A percentile compares a stretch with the other conserved stretches of the same genome.
Conservation (phyloP, 2,329 filamentous ascomycete genomes). For the Biscogniauxia mediterranea region DNA sequence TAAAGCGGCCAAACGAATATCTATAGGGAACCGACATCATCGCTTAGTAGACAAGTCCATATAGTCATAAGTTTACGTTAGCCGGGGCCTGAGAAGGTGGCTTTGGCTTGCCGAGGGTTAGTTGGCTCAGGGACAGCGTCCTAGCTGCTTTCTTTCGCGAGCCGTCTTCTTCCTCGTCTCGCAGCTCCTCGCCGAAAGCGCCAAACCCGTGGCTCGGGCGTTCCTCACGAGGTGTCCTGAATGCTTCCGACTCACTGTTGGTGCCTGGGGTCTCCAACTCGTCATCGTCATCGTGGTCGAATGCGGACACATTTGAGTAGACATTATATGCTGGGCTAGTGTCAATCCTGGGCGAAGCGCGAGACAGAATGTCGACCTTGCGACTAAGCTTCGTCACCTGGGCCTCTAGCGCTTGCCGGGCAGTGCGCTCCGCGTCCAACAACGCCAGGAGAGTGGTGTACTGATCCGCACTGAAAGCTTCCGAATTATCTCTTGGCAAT, state of each 20-base stretch:
- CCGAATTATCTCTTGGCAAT: slow-evolving; percentile 34
- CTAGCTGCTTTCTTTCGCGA: slow-evolving; percentile 55
- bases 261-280: slow-evolving; percentile 25
- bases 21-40: not conserved
- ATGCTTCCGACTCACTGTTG: slow-evolving; percentile 44
- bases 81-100: slow-evolving; percentile 20
- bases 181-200: slow-evolving; percentile 43
- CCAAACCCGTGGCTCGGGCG: slow-evolving; percentile 36
- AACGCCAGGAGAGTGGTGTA: slow-evolving; percentile 51
- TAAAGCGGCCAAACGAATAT: not conserved
- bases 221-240: slow-evolving; percentile 52
- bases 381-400: slow-evolving; percentile 54
- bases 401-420: slow-evolving; percentile 53
- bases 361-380: slow-evolving; percentile 47
- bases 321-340: slow-evolving; percentile 35
- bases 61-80: slow-evolving; percentile 33
- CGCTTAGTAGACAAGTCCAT: slow-evolving; percentile 21
- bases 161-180: slow-evolving; percentile 35
- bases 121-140: slow-evolving; percentile 62
- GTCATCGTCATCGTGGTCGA: slow-evolving; percentile 41
- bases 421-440: slow-evolving; percentile 56
- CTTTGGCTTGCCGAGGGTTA: slow-evolving; percentile 47
- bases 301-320: slow-evolving; percentile 38
- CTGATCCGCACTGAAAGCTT: slow-evolving; percentile 42
- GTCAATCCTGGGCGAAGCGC: slow-evolving; percentile 36